Conservation (phyloP, 306 rosid genomes). For the Dicorynia guianensis region DNA sequence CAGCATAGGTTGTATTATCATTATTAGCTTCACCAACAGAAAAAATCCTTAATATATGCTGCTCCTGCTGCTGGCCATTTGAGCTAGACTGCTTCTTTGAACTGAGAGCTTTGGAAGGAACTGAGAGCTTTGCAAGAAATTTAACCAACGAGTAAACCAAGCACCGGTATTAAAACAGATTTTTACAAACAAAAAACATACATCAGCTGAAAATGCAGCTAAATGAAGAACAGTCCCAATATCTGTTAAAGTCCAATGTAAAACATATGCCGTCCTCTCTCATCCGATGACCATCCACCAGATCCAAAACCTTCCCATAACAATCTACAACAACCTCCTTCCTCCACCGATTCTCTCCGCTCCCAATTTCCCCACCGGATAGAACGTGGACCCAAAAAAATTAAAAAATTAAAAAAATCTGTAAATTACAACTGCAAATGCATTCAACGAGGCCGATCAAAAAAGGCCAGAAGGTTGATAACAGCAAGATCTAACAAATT, state of each 20-base stretch:
- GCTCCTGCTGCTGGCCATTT: slow-evolving; percentile 62
- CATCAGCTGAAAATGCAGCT: not conserved
- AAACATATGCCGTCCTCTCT: slow-evolving; percentile 52
- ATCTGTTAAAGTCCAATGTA: too few relatives aligned
- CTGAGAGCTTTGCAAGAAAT: slow-evolving; percentile 37
- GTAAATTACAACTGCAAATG: slow-evolving; percentile 47
- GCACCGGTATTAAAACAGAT: not conserved
- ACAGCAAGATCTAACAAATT: slow-evolving; percentile 51
- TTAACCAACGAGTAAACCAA: not conserved
- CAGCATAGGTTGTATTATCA: slow-evolving; percentile 79
- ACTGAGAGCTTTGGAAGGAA: slow-evolving; percentile 66
- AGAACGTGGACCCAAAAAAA: too few relatives aligned
- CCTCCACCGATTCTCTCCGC: slow-evolving; percentile 42
- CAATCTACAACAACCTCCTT: slow-evolving; percentile 54
- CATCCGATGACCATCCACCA: slow-evolving; percentile 63
- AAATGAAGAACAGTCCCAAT: too few relatives aligned
- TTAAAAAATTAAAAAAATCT: not conserved
- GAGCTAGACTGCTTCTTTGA: slow-evolving; percentile 65
- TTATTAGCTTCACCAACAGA: slow-evolving; percentile 88
- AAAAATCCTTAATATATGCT: slow-evolving; percentile 70
- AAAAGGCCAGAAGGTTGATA: slow-evolving; percentile 34
- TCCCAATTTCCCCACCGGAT: slow-evolving; percentile 9
- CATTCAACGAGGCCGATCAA: slow-evolving; percentile 44
- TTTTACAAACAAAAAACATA: not conserved
- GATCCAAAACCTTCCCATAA: slow-evolving; percentile 60